Evolutionary conservation across 306 rosid species (phyloP), one percentile per base, ranked within the genome.

Genomic region (Astragalus membranaceus): DNA sequence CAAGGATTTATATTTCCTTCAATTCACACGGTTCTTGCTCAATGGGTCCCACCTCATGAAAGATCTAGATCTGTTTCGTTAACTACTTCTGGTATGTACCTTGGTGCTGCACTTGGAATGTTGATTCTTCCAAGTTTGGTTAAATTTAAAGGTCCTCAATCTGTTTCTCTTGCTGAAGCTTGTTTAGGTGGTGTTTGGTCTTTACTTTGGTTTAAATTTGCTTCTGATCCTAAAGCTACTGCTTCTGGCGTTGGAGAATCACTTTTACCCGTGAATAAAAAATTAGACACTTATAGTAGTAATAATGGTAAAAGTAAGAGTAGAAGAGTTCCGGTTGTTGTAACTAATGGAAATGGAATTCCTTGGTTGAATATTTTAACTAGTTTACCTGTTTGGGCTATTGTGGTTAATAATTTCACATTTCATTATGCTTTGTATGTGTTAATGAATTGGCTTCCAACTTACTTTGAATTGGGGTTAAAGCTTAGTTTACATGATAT

Each of bases 41-140:
- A 89, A 72, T 94, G 99, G 99, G 99, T 94, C 55, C 99, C 97
- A 9, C 97, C 97, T 10, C 97, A 94, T 56, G 99, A 94, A 63
- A 78, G 97, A 78, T 94, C 97, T 64, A 75, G 99, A 81, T 94
- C 97, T 6, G 97, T 94, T 82, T 94, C 99, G 37, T 89, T 91
- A 9, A 91, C 97, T 0, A 94, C 97, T 16, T 88, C 96, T 7
- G 99, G 99, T 5, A 94, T 94, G 99, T 91, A 94, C 70, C 80
- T 94, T 0, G 99, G 99, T 33, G 99, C 99, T 0, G 97, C 99
- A 7, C 68, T 83, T 0, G 97, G 97, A 30, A 95, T 95, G 99
- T 89, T 95, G 29, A 41, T 86, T 57, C 89, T 91, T 55, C 99
- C 99, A 0, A 86, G 86, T 76, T 69, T 95, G 1, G 99, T 94